These are phyloP conservation scores for Malassezia sp. DNA, from an alignment of 1,284 basidiomycete species.

Conservation along the genomic window DNA sequence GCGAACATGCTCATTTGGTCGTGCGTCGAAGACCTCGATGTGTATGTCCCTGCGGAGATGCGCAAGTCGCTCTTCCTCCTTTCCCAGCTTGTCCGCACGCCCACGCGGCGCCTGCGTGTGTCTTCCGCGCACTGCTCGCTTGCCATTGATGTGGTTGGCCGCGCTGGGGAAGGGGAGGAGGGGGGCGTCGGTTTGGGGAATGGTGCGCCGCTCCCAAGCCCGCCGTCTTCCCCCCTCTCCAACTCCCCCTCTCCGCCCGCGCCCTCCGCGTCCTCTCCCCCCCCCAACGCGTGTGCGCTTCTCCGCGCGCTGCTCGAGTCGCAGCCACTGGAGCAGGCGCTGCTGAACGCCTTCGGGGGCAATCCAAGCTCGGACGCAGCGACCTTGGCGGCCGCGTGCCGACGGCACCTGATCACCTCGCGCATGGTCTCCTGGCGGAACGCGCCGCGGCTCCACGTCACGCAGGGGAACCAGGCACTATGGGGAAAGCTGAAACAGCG, in stretches of 20 bases:
- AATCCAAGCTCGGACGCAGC: not conserved
- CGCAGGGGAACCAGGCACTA: constrained; percentile 26
- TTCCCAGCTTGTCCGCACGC: constrained; percentile 22
- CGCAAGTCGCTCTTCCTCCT: constrained; percentile 26
- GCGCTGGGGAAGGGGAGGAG: not conserved
- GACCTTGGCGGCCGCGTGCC: not conserved
- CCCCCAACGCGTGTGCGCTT: no score
- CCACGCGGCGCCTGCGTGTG: constrained; percentile 29
- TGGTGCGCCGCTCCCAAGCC: not conserved
- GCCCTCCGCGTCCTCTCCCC: no score
- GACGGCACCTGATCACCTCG: not conserved
- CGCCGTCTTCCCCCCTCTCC: not conserved
- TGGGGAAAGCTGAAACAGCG: constrained; percentile 38
- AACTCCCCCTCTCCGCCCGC: no score
- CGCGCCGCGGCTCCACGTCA: constrained; percentile 16
- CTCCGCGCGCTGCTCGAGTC: constrained; percentile 6
- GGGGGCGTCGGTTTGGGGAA: not conserved
- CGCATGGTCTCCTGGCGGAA: not conserved
- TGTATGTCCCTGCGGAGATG: constrained; percentile 29
- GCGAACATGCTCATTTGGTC: constrained; percentile 32
- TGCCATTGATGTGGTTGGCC: constrained; percentile 17
- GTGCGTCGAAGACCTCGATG: constrained; percentile 36
- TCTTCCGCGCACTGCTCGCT: constrained; percentile 31
- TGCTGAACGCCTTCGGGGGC: not conserved
- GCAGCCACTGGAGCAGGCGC: no score